Conservation (phyloP, 768 basidiomycete species). For the Dendrothele bispora region DNA sequence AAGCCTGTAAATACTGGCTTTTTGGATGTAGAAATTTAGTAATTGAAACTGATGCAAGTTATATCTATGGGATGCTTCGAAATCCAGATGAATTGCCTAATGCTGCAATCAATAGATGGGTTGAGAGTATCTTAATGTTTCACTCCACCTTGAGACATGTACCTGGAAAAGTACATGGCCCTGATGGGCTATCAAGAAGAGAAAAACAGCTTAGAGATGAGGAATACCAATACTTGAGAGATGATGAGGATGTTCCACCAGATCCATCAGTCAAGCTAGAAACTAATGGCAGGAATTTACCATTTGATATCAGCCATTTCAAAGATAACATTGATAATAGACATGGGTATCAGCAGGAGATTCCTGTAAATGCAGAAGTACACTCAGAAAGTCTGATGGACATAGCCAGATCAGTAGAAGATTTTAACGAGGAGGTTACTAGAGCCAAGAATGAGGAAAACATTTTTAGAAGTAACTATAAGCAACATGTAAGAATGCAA, state of each 20-base stretch:
- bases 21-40: constrained; percentile 26
- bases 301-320: constrained; percentile 7
- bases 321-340: constrained; percentile 9
- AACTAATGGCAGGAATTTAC: no score
- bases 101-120: constrained; percentile 41
- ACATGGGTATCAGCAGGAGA: constrained; percentile 4
- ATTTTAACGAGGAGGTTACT: no score
- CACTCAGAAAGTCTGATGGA: no score
- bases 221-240: no score
- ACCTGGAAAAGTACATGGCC: constrained; percentile 29
- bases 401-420: no score
- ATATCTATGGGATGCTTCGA: constrained; percentile 43
- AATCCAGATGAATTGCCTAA: constrained; percentile 36
- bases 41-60: constrained; percentile 38
- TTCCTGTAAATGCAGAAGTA: no score
- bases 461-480: background rate
- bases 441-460: no score
- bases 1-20: constrained; percentile 18
- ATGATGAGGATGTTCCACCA: no score
- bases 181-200: constrained; percentile 36
- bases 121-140: constrained; percentile 35
- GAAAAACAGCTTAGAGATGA: constrained; percentile 4
- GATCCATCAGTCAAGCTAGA: no score
- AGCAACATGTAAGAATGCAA: background rate
- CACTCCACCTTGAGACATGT: constrained; percentile 38